Percentiles rank a stretch among this genome's conserved stretches.
phyloP scores from a whole-genome alignment of 73 alveolate genomes.

The Tetrahymena borealis region DNA sequence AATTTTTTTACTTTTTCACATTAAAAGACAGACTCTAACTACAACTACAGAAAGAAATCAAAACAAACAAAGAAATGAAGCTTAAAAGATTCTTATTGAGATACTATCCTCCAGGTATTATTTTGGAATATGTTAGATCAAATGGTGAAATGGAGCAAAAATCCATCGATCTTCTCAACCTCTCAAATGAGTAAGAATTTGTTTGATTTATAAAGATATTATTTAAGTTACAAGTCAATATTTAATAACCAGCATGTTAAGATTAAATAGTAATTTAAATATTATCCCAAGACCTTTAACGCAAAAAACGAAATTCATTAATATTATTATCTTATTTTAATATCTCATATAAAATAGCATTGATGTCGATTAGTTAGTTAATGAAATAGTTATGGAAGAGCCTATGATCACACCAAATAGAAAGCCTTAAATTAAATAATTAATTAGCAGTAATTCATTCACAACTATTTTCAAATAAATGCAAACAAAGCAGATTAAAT shows the following conservation, averaged over 20 bases:
- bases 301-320: neutral
- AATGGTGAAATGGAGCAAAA: slow-evolving; percentile 89
- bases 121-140: slow-evolving; percentile 79
- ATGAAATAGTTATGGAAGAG: slow-evolving; percentile 90
- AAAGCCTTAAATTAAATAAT: slow-evolving; percentile 40
- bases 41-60: neutral
- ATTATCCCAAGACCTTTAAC: too few species aligned
- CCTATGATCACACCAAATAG: slow-evolving; percentile 82
- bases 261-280: too few species aligned
- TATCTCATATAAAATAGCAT: slow-evolving; percentile 29
- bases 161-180: slow-evolving; percentile 85
- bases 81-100: slow-evolving; percentile 92
- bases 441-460: slow-evolving; percentile 15
- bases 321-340: neutral
- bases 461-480: neutral
- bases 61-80: slow-evolving; percentile 65
- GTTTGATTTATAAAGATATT: neutral
- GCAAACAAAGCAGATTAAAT: too few species aligned
- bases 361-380: slow-evolving; percentile 86
- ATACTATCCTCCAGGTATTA: slow-evolving; percentile 97
- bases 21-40: neutral
- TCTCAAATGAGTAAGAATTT: slow-evolving; percentile 39
- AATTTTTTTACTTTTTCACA: neutral
- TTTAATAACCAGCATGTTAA: too few species aligned
- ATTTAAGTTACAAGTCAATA: neutral